phyloP scores from a whole-genome alignment of 768 basidiomycete species.

The Russula griseocarnosa region DNA sequence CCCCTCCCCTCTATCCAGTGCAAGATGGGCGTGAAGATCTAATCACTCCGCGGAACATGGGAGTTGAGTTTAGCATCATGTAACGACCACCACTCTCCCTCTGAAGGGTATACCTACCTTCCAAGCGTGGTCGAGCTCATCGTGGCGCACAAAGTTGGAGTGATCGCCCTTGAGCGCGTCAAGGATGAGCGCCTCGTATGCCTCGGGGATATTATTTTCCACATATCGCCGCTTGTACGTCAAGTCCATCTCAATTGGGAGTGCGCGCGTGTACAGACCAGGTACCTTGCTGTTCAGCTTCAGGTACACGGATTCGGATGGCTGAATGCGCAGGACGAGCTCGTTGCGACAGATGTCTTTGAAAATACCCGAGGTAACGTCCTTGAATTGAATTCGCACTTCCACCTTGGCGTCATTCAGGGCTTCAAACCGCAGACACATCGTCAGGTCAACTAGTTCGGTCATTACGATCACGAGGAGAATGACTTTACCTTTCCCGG shows the following conservation, averaged over 20 bases:
- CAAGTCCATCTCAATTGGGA: conserved; percentile 97
- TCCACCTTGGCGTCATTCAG: conserved; percentile 99
- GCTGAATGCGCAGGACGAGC: conserved; percentile 95
- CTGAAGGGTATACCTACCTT: conserved; percentile 51
- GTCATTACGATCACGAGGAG: background rate
- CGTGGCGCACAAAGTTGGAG: conserved; percentile 97
- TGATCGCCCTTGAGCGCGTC: conserved; percentile 98
- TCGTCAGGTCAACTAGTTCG: background rate
- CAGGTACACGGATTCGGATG: conserved; percentile 92
- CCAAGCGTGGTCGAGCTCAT: conserved; percentile 97
- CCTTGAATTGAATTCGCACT: conserved; percentile 96
- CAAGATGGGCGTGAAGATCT: conserved; percentile 93
- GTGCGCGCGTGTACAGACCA: conserved; percentile 81
- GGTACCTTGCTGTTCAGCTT: conserved; percentile 96
- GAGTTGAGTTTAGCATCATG: background rate
- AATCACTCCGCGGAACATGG: conserved; percentile 6
- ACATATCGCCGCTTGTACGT: conserved; percentile 95
- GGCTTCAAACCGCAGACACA: conserved; percentile 43
- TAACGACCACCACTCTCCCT: background rate
- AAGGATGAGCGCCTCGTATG: conserved; percentile 91
- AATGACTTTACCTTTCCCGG: conserved; percentile 72
- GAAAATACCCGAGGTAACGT: conserved; percentile 96
- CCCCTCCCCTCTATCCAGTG: conserved; percentile 90
- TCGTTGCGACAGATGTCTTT: conserved; percentile 95
- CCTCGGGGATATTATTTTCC: conserved; percentile 91